Evolutionary conservation across 2,329 filamentous ascomycete genomes (phyloP).

Genomic region (Beauveria brongniartii): DNA sequence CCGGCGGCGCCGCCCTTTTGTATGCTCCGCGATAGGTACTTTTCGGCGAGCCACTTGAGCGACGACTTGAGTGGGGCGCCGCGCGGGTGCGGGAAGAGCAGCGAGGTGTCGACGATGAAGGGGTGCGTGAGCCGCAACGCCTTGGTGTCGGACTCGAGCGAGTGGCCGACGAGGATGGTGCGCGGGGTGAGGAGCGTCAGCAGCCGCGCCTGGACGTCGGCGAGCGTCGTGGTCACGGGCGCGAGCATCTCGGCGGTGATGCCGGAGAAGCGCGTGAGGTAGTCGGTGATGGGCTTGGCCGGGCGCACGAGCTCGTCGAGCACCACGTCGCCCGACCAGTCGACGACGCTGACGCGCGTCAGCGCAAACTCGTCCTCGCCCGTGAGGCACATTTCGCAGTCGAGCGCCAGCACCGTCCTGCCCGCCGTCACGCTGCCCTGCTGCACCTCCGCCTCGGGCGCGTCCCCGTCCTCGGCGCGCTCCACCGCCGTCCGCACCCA

Average conservation of each 20-base stretch:
- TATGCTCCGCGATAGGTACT: conserved; percentile 79
- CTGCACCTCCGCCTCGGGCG: conserved; percentile 64
- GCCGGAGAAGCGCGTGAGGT: conserved; percentile 85
- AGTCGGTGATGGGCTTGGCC: conserved; percentile 78
- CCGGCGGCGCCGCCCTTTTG: conserved; percentile 69
- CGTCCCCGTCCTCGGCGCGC: conserved; percentile 55
- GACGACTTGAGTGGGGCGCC: conserved; percentile 85
- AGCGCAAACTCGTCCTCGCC: conserved; percentile 72
- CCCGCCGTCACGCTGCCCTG: conserved; percentile 78
- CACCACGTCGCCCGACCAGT: conserved; percentile 75
- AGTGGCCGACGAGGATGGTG: conserved; percentile 72
- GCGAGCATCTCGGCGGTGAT: conserved; percentile 83
- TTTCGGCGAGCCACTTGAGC: conserved; percentile 80
- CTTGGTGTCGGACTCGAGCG: conserved; percentile 73
- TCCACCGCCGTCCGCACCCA: conserved; percentile 77
- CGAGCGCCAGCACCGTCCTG: conserved; percentile 69
- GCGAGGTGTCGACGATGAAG: conserved; percentile 84
- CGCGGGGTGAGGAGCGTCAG: conserved; percentile 62
- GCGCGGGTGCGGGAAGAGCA: conserved; percentile 83
- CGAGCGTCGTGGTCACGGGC: conserved; percentile 72
- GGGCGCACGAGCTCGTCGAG: conserved; percentile 92
- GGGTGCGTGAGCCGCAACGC: conserved; percentile 83
- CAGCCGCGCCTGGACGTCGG: conserved; percentile 74
- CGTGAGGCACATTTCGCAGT: conserved; percentile 97
- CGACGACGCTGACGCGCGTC: conserved; percentile 78